These are phyloP conservation scores for Borovskyia barvae DNA, from an alignment of 208 protist genomes.

Conservation along the genomic window DNA sequence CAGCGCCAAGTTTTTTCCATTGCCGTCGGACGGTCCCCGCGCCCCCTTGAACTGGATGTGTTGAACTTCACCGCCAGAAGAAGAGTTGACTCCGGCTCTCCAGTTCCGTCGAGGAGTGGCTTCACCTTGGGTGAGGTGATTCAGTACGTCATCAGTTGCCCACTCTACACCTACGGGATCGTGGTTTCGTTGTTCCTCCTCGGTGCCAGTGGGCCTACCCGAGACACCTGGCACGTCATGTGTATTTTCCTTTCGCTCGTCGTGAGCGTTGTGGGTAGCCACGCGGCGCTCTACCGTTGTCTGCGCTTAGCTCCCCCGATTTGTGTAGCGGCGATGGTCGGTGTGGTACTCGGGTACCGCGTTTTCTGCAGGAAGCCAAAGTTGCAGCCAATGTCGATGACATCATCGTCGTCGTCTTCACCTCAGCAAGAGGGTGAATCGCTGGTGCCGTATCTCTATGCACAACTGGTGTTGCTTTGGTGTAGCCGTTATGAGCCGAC, in stretches of 20 bases:
- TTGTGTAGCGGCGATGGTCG: conserved; percentile 16
- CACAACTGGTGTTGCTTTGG: conserved; percentile 23
- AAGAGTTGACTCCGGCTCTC: background rate
- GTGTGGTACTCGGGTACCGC: conserved; percentile 15
- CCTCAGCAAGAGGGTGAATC: background rate
- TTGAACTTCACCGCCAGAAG: background rate
- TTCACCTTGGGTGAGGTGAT: conserved; percentile 11
- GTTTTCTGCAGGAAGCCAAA: background rate
- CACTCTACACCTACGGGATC: conserved; percentile 19
- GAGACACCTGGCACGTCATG: conserved; percentile 12
- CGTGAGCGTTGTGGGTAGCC: conserved; percentile 18
- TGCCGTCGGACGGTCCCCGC: conserved; percentile 17
- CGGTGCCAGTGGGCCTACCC: conserved; percentile 13
- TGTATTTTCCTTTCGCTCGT: conserved; percentile 21
- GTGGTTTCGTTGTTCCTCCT: conserved; percentile 23
- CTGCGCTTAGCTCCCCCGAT: conserved; percentile 15
- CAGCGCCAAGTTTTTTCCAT: conserved; percentile 8
- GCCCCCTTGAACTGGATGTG: conserved; percentile 9
- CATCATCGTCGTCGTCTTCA: too few species aligned
- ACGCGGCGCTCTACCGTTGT: conserved; percentile 22
- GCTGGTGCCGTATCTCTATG: conserved; percentile 14
- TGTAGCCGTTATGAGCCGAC: conserved; percentile 18
- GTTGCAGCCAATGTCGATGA: too few species aligned
- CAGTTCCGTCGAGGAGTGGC: background rate
- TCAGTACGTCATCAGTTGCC: conserved; percentile 3